Base-by-base conservation (phyloP, 148 eudicot species). In the Chenopodium formosanum region DNA sequence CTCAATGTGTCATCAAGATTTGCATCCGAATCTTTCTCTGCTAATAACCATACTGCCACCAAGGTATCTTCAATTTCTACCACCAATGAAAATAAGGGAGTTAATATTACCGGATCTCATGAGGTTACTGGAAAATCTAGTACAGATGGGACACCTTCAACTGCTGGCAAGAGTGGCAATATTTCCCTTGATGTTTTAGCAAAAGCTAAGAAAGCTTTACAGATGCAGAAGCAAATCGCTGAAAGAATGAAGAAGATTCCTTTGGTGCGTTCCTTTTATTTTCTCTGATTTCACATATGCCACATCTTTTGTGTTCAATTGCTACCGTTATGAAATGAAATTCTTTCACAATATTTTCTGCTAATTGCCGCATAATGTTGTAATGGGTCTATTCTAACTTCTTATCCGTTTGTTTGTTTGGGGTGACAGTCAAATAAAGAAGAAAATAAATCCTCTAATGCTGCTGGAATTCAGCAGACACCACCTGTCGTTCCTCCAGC, bases 61-160 rank as follows among this genome's bases (percentile, higher is more conserved):
- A 96, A 92, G 97, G 98, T 92, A 91, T 90, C 96, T 91, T 93
- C 92, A 79, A 89, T 94, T 93, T 88, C 89, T 90, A 92, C 96
- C 90, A 89, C 91, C 89, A 94, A 89, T 94, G 98, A 96, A 92
- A 94, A 94, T 92, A 92, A 94, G 91, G 97, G 98, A 91, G 94
- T 90, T 92, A 94, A 85, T 94, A 89, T 84, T 92, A 90, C 88
- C 95, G 90, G 99, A 89, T 96, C 97, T 96, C 95, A 96, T 91
- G 97, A 90, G 98, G 93, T 92, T 92, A 91, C 92, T 94, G 98
- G 97, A 88, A 94, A 94, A 90, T 96, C 95, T 87, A 96, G 98
- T 94, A 96, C 98, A 94, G 97, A 96, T 96, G 98, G 95, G 89
- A 82, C 91, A 79, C 62, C 93, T 83, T 70, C 92, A 84, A 89